These are phyloP conservation scores for Neopestalotiopsis sp. DNA, from an alignment of 2,329 filamentous ascomycete genomes.

Conservation along the genomic window DNA sequence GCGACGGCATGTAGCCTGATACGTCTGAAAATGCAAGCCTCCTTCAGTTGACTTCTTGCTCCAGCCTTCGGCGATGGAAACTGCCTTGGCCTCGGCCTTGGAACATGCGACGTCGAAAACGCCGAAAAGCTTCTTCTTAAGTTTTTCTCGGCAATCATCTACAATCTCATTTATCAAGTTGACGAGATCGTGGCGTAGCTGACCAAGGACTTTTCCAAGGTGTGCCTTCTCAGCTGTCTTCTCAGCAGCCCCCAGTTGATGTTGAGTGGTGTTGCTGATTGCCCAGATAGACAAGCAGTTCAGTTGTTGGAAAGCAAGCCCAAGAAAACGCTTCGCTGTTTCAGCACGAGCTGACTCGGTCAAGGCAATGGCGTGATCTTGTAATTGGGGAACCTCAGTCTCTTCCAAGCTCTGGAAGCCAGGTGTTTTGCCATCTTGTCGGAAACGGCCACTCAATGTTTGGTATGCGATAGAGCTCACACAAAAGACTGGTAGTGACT, in stretches of 20 bases:
- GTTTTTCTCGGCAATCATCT: neutral
- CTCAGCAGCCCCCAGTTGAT: neutral
- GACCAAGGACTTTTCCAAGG: neutral
- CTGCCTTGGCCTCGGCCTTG: neutral
- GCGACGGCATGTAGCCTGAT: neutral
- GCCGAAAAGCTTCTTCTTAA: conserved; percentile 1
- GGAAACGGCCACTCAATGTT: conserved; percentile 59
- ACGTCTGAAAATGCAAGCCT: neutral
- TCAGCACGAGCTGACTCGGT: neutral
- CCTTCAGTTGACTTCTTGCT: neutral
- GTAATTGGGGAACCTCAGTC: conserved; percentile 57
- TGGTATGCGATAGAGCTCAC: conserved; percentile 68
- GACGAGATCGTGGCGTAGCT: neutral
- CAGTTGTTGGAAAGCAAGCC: neutral
- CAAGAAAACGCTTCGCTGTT: neutral
- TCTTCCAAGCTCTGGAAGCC: conserved; percentile 59
- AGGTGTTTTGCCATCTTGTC: conserved; percentile 48
- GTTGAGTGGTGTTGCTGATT: neutral
- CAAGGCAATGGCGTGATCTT: neutral
- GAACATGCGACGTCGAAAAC: neutral
- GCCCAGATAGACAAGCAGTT: neutral
- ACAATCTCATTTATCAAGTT: neutral
- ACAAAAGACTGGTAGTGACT: conserved; percentile 65
- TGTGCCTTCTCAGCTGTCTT: neutral
- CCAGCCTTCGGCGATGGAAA: neutral